A percentile compares a stretch with the other conserved stretches of the same genome.
phyloP scores from a whole-genome alignment of 129 eudicot species.

The Tagetes patula region DNA sequence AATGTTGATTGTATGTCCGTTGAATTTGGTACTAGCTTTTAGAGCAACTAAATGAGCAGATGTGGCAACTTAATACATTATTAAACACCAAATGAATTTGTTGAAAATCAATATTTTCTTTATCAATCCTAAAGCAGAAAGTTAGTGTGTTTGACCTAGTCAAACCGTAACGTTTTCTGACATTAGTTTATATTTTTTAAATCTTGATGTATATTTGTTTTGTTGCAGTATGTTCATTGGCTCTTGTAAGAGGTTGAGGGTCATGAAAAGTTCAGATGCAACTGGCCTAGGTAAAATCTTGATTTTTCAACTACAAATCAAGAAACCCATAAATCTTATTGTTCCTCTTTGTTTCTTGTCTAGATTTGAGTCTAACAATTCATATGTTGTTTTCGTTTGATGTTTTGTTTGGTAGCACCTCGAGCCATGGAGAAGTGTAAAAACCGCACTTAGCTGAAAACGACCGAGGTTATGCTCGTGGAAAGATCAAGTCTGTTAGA shows the following conservation, averaged over 20 bases:
- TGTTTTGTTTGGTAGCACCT: conserved; percentile 46
- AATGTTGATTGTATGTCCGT: neutral
- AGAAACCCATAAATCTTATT: conserved; percentile 5
- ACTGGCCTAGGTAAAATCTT: conserved; percentile 53
- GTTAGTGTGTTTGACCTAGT: conserved; percentile 2
- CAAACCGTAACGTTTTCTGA: neutral
- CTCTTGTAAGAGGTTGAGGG: conserved; percentile 71
- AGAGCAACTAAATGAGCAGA: neutral
- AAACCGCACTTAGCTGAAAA: conserved; percentile 36
- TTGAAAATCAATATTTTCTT: conserved; percentile 1
- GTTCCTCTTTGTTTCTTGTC: neutral
- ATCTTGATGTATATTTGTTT: neutral
- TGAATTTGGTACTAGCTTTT: neutral
- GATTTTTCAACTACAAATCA: conserved; percentile 1
- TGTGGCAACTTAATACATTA: neutral
- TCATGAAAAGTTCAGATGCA: conserved; percentile 75
- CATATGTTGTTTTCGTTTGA: neutral
- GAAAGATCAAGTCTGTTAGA: conserved; percentile 30
- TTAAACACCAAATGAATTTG: neutral
- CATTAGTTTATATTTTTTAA: neutral
- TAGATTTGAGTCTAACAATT: neutral
- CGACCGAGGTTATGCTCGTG: conserved; percentile 2
- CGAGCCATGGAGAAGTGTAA: conserved; percentile 59
- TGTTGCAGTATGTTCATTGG: conserved; percentile 62
- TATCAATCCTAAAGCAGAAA: neutral